A percentile compares a stretch with the other conserved stretches of the same genome.
Evolutionary conservation across 495 filamentous ascomycete genomes (phyloP).

Genomic region (Penicillium cinerascens): DNA sequence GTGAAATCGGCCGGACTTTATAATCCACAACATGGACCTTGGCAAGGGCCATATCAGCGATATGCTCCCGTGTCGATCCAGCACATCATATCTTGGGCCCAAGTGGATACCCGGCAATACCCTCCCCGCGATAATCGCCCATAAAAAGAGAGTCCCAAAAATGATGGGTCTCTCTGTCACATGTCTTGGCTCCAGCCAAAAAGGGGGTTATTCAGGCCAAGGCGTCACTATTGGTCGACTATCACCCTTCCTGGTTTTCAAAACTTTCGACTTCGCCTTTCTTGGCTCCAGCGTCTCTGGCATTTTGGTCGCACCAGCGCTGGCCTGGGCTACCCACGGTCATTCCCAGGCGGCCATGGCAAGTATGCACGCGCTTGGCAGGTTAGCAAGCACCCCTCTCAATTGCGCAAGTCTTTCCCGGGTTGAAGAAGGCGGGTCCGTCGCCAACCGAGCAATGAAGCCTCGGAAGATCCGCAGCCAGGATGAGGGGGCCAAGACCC

Average conservation of each 20-base stretch:
- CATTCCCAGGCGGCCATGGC: conserved; percentile 17
- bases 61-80: conserved; percentile 31
- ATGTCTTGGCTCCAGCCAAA: conserved; percentile 23
- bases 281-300: conserved; percentile 16
- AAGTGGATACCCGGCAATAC: conserved; percentile 23
- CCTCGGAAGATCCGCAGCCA: conserved; percentile 42
- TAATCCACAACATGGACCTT: conserved; percentile 21
- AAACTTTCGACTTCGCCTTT: conserved; percentile 24
- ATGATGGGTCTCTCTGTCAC: conserved; percentile 14
- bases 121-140: conserved; percentile 22
- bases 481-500: conserved; percentile 27
- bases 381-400: background rate
- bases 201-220: conserved; percentile 20
- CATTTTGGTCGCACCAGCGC: conserved; percentile 14
- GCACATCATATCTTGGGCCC: conserved; percentile 23
- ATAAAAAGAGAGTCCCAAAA: conserved; percentile 20
- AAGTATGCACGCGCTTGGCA: conserved; percentile 20
- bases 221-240: conserved; percentile 24
- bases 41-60: conserved; percentile 28
- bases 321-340: conserved; percentile 7
- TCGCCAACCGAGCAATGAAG: conserved; percentile 27
- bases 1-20: conserved; percentile 33
- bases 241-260: conserved; percentile 15
- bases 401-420: conserved; percentile 26
- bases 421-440: conserved; percentile 7